These are phyloP conservation scores for Bipolaris oryzae DNA, from an alignment of 2,329 filamentous ascomycete species.

Conservation along the genomic window DNA sequence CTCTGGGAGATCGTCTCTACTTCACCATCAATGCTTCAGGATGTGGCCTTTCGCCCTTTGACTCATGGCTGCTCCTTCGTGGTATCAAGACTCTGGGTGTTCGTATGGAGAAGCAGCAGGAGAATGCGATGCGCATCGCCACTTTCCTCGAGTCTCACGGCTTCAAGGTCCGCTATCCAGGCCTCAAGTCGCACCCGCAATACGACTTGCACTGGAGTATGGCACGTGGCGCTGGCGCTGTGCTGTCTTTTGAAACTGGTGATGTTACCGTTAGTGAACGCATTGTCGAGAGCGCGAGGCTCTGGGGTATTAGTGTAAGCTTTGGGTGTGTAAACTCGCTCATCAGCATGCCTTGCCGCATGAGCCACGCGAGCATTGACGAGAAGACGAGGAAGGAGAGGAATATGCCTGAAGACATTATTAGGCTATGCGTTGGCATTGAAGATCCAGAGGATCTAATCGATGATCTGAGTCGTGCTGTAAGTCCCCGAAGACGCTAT, in stretches of 20 bases:
- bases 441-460: constrained; percentile 91
- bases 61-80: constrained; percentile 93
- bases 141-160: constrained; percentile 89
- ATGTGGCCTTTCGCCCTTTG: constrained; percentile 91
- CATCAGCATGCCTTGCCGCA: constrained; percentile 99
- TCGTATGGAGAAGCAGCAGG: constrained; percentile 98
- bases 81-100: constrained; percentile 97
- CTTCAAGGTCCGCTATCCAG: constrained; percentile 94
- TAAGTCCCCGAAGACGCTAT: constrained; percentile 59
- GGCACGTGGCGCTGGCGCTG: constrained; percentile 90
- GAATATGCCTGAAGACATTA: constrained; percentile 95
- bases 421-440: constrained; percentile 93
- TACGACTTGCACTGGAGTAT: constrained; percentile 96
- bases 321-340: constrained; percentile 98
- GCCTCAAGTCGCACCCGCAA: constrained; percentile 91
- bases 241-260: constrained; percentile 95
- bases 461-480: constrained; percentile 88
- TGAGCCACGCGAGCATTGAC: constrained; percentile 99
- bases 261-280: constrained; percentile 82
- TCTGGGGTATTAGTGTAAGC: constrained; percentile 96
- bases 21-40: constrained; percentile 98
- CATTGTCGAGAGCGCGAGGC: constrained; percentile 88
- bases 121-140: constrained; percentile 88
- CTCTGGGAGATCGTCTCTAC: constrained; percentile 86
- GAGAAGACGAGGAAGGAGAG: constrained; percentile 75